These are phyloP conservation scores for Talaromyces sp. DNA, from an alignment of 2,329 filamentous ascomycete genomes.

Conservation along the genomic window DNA sequence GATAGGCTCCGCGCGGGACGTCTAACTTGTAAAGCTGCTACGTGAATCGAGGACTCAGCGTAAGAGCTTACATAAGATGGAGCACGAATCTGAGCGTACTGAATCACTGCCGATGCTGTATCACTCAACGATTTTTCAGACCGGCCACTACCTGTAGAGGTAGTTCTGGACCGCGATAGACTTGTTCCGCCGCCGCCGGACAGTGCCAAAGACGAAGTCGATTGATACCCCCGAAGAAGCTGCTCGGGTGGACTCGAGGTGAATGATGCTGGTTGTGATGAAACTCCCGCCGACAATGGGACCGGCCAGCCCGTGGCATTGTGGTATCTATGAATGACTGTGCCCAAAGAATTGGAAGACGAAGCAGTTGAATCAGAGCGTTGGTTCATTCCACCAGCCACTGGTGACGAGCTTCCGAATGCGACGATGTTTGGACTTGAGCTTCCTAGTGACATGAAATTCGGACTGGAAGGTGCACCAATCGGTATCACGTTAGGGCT, in stretches of 20 bases:
- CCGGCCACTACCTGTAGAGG: conserved; percentile 9
- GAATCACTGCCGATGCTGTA: conserved; percentile 25
- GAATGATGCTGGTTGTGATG: conserved; percentile 33
- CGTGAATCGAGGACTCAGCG: conserved; percentile 30
- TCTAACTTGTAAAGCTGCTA: conserved; percentile 17
- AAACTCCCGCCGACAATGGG: conserved; percentile 30
- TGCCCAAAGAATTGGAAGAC: conserved; percentile 38
- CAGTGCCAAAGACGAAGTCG: conserved; percentile 27
- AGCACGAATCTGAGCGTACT: conserved; percentile 34
- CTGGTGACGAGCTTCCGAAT: conserved; percentile 26
- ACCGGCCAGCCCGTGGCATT: conserved; percentile 31
- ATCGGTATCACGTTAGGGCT: conserved; percentile 39
- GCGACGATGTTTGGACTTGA: conserved; percentile 37
- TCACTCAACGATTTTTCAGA: conserved; percentile 6
- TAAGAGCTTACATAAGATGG: conserved; percentile 40
- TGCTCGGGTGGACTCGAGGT: conserved; percentile 37
- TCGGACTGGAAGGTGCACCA: conserved; percentile 37
- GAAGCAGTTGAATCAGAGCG: conserved; percentile 34
- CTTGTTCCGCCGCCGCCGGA: conserved; percentile 16
- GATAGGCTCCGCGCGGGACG: conserved; percentile 28
- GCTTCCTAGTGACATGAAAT: conserved; percentile 34
- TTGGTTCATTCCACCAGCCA: conserved; percentile 27
- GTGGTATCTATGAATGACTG: conserved; percentile 30
- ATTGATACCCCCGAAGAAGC: conserved; percentile 30
- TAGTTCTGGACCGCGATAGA: conserved; percentile 11